A percentile compares a stretch with the other conserved stretches of the same genome.
phyloP scores from a whole-genome alignment of 768 basidiomycete species.

The Pilatotrama ljubarskyi region DNA sequence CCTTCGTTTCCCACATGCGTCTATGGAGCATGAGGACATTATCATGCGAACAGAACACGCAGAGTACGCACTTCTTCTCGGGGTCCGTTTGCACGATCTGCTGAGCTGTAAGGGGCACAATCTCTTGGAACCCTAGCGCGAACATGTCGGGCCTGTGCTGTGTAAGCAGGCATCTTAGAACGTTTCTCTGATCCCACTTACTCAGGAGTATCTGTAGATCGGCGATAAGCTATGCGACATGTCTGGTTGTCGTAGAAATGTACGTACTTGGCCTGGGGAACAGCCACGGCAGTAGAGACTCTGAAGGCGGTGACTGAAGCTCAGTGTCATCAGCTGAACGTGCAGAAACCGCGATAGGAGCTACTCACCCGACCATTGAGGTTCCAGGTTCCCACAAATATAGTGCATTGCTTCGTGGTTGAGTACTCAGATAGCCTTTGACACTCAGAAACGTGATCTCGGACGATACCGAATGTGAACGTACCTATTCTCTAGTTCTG shows the following conservation, averaged over 20 bases:
- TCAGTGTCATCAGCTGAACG: not conserved
- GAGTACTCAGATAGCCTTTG: conserved; percentile 82
- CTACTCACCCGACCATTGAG: conserved; percentile 79
- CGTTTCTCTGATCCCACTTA: conserved; percentile 31
- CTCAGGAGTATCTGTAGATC: conserved; percentile 44
- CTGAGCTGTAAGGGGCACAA: conserved; percentile 96
- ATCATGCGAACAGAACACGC: not conserved
- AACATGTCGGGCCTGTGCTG: conserved; percentile 79
- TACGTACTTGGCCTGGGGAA: conserved; percentile 78
- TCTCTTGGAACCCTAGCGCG: conserved; percentile 92
- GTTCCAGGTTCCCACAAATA: conserved; percentile 96
- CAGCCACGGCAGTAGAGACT: conserved; percentile 86
- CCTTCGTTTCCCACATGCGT: conserved; percentile 81
- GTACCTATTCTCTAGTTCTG: conserved; percentile 68
- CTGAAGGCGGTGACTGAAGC: conserved; percentile 71
- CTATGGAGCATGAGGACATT: conserved; percentile 40
- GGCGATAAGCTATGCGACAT: not conserved
- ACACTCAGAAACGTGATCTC: too few relatives aligned
- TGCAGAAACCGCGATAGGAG: not conserved
- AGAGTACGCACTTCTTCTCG: conserved; percentile 67
- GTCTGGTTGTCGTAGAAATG: not conserved
- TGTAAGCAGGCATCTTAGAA: not conserved
- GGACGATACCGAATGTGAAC: conserved; percentile 8
- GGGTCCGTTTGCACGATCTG: conserved; percentile 97
- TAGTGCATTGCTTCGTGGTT: conserved; percentile 60